Evolutionary conservation across 768 basidiomycete species (phyloP).

Genomic region (Saitozyma sp.): DNA sequence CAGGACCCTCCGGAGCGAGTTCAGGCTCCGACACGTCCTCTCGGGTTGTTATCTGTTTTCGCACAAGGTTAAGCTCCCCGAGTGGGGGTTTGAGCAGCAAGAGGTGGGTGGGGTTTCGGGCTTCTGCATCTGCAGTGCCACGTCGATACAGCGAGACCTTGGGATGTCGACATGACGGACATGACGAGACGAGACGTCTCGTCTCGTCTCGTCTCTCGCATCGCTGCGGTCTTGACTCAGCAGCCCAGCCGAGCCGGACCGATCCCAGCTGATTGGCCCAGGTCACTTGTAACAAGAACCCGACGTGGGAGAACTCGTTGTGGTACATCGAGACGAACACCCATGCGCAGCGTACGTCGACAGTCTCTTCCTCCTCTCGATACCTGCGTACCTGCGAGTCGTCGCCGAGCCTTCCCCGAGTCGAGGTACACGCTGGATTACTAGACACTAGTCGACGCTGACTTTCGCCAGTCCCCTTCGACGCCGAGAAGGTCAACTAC

Average conservation of each 20-base stretch:
- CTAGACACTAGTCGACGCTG: background rate
- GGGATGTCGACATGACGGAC: too few species aligned
- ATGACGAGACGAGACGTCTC: too few species aligned
- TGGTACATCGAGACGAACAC: conserved; percentile 90
- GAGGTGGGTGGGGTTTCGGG: conserved; percentile 59
- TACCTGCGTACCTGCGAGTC: too few species aligned
- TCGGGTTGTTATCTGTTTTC: conserved; percentile 96
- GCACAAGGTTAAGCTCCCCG: conserved; percentile 95
- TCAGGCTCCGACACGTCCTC: conserved; percentile 77
- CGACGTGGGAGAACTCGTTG: conserved; percentile 79
- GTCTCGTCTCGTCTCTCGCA: too few species aligned
- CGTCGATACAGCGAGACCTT: background rate
- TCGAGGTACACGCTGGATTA: background rate
- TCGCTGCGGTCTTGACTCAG: too few species aligned
- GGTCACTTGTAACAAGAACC: conserved; percentile 97
- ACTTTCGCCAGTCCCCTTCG: conserved; percentile 58
- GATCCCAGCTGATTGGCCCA: conserved; percentile 9
- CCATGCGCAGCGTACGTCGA: conserved; percentile 66
- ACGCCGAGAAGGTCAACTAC: conserved; percentile 86
- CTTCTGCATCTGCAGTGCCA: background rate
- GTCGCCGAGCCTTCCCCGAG: too few species aligned
- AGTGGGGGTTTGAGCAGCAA: conserved; percentile 98
- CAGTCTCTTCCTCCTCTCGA: background rate
- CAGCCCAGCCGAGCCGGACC: too few species aligned
- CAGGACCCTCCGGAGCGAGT: conserved; percentile 75